These are phyloP conservation scores for Vigna unguiculata DNA, from an alignment of 306 rosid species.

Conservation along the genomic window DNA sequence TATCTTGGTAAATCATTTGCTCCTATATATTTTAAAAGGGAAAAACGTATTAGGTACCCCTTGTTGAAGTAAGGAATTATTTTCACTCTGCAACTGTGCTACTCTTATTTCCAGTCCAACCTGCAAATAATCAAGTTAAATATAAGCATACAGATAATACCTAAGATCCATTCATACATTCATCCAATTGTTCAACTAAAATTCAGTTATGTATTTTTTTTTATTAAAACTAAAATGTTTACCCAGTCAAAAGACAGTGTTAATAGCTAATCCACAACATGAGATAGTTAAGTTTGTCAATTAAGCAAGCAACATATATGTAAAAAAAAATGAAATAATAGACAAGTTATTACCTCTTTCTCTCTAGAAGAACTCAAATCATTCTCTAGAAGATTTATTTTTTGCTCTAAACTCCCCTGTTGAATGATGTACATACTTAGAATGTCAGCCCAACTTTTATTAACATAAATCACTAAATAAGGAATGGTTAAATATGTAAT, in stretches of 20 bases:
- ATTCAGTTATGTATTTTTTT: constrained; percentile 46
- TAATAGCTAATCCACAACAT: constrained; percentile 22
- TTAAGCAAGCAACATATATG: constrained; percentile 23
- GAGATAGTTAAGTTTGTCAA: constrained; percentile 10
- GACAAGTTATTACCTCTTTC: constrained; percentile 61
- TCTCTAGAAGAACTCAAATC: constrained; percentile 51
- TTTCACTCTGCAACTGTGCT: constrained; percentile 61
- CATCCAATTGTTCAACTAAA: constrained; percentile 35
- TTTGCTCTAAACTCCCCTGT: constrained; percentile 70
- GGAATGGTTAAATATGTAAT: constrained; percentile 27
- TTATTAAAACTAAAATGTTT: background rate
- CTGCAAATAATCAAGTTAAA: constrained; percentile 54
- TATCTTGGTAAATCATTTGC: constrained; percentile 35
- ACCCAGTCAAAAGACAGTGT: background rate
- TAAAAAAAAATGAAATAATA: constrained; percentile 14
- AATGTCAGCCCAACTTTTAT: constrained; percentile 28
- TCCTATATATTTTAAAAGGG: constrained; percentile 4
- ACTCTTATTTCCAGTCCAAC: constrained; percentile 62
- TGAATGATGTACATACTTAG: constrained; percentile 40
- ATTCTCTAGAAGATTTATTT: constrained; percentile 57
- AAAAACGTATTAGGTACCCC: constrained; percentile 50
- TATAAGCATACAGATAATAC: constrained; percentile 22
- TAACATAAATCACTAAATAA: background rate
- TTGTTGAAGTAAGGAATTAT: constrained; percentile 60
- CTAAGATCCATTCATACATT: constrained; percentile 31